Evolutionary conservation across 495 filamentous ascomycete species (phyloP).

Genomic region (Xylaria scruposa): DNA sequence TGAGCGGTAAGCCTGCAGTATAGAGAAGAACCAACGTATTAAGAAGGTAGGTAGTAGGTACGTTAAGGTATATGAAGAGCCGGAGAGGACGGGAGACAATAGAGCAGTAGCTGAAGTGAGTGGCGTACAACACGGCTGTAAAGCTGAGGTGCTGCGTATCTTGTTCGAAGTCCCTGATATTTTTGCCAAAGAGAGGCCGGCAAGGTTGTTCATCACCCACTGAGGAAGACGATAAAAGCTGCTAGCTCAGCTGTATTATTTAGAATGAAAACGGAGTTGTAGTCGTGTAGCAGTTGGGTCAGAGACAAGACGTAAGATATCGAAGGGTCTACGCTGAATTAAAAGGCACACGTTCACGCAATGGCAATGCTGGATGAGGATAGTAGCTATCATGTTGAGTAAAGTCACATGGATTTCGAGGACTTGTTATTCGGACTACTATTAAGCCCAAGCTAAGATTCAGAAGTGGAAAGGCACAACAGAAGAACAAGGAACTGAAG

Average conservation of each 20-base stretch:
- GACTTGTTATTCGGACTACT: no score
- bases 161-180: neutral
- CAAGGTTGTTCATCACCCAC: neutral
- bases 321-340: no score
- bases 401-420: neutral
- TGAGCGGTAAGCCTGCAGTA: neutral
- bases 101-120: neutral
- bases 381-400: neutral
- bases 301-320: neutral
- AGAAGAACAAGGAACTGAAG: neutral
- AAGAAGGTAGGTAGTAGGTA: neutral
- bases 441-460: no score
- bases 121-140: neutral
- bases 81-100: neutral
- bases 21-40: neutral
- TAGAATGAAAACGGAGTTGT: neutral
- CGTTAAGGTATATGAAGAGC: neutral
- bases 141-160: neutral
- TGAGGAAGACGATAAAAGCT: neutral
- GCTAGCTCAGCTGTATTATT: neutral
- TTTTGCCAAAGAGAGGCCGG: neutral
- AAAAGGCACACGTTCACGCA: no score
- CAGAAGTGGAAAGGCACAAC: no score
- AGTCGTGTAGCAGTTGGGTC: no score
- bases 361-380: neutral